phyloP scores from a whole-genome alignment of 257 asterid species.

The Anisodus tanguticus region DNA sequence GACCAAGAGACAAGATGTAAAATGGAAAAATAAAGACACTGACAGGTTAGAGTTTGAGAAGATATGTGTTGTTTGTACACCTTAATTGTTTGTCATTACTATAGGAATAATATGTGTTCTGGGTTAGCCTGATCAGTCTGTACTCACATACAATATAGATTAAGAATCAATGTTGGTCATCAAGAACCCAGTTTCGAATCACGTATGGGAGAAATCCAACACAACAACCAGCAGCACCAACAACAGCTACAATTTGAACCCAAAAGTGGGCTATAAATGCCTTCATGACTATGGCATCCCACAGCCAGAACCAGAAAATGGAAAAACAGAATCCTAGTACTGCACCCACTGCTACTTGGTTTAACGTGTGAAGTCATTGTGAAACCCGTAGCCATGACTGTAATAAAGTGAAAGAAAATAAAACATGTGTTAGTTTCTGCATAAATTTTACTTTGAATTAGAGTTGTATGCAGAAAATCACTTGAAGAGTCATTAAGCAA shows the following conservation, averaged over 20 bases:
- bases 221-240: slow-evolving; percentile 44
- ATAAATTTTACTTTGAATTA: no score
- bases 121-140: no score
- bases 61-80: not conserved
- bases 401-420: not conserved
- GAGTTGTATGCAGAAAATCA: no score
- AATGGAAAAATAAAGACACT: slow-evolving; percentile 2
- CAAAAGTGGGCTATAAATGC: slow-evolving; percentile 46
- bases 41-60: not conserved
- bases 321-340: slow-evolving; percentile 56
- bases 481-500: no score
- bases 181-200: slow-evolving; percentile 45
- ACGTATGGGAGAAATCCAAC: slow-evolving; percentile 43
- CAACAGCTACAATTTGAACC: slow-evolving; percentile 50
- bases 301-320: slow-evolving; percentile 65
- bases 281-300: slow-evolving; percentile 55
- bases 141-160: not conserved
- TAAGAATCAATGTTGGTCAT: slow-evolving; percentile 36
- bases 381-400: slow-evolving; percentile 94
- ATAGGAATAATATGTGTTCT: not conserved
- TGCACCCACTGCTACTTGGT: slow-evolving; percentile 80
- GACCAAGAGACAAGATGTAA: not conserved
- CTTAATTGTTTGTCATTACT: not conserved
- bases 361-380: slow-evolving; percentile 65
- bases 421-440: not conserved